Percentiles rank a stretch among this genome's conserved stretches.
Conservation (phyloP, 768 basidiomycete genomes). For the Sarcodon sp. region DNA sequence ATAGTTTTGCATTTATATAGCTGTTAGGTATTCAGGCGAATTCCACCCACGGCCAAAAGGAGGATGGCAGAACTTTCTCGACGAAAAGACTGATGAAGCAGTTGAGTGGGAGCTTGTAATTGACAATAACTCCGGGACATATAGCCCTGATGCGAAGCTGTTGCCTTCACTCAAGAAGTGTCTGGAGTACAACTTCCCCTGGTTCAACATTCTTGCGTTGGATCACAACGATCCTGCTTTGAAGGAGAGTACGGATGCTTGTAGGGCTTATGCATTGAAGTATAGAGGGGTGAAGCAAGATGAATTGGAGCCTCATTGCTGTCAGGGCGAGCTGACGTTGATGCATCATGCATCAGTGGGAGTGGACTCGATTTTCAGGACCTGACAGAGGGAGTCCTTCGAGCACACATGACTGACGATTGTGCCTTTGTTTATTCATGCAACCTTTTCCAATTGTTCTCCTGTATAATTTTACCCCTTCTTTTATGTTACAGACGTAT, state of each 20-base stretch:
- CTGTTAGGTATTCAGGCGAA: conserved; percentile 65
- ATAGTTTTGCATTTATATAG: conserved; percentile 1
- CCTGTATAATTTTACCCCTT: too few species aligned
- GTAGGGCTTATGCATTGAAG: conserved; percentile 49
- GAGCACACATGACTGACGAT: too few species aligned
- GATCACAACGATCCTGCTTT: conserved; percentile 43
- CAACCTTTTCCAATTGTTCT: too few species aligned
- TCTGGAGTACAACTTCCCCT: conserved; percentile 64
- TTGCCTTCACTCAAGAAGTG: conserved; percentile 48
- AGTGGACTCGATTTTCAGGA: too few species aligned
- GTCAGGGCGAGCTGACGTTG: conserved; percentile 41
- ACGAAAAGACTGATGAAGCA: conserved; percentile 35
- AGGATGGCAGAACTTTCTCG: conserved; percentile 54
- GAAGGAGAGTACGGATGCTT: conserved; percentile 48
- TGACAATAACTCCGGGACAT: conserved; percentile 82
- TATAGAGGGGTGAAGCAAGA: conserved; percentile 44
- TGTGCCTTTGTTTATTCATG: too few species aligned
- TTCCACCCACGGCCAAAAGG: conserved; percentile 65
- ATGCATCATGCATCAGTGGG: conserved; percentile 14
- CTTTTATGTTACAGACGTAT: too few species aligned
- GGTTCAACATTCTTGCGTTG: conserved; percentile 41
- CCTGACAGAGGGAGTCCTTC: too few species aligned
- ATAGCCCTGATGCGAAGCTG: conserved; percentile 55
- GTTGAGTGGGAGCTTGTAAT: conserved; percentile 74
- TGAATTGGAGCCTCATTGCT: conserved; percentile 52